phyloP scores from a whole-genome alignment of 31 red algal species.

The Asparagopsis taxiformis region DNA sequence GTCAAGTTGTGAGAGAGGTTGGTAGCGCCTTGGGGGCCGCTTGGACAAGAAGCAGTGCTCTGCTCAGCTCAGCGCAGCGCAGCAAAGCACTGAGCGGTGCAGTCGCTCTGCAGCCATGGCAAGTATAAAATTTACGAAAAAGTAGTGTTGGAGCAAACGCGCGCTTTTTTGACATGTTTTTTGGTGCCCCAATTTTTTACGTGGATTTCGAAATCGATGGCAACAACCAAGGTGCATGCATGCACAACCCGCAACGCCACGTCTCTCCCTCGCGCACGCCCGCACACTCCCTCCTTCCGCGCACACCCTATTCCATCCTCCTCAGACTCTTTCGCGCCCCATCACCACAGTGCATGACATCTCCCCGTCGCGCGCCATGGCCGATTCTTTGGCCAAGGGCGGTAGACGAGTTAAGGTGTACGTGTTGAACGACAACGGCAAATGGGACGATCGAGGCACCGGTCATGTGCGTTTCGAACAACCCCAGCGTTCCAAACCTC shows the following conservation, averaged over 20 bases:
- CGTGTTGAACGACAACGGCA: slow-evolving; percentile 33
- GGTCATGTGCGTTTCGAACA: slow-evolving; percentile 37
- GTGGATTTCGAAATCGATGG: not conserved
- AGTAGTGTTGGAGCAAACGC: too few species aligned
- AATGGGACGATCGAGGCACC: slow-evolving; percentile 66
- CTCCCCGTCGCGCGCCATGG: slow-evolving; percentile 20
- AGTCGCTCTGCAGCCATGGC: too few species aligned
- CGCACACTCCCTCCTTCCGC: not conserved
- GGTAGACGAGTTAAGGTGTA: slow-evolving; percentile 57
- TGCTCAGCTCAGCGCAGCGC: too few species aligned
- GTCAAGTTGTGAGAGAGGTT: too few species aligned
- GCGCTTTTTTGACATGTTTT: too few species aligned
- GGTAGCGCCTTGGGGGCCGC: too few species aligned
- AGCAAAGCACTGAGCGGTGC: too few species aligned
- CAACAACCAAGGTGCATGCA: not conserved
- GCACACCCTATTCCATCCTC: not conserved
- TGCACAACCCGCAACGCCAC: not conserved
- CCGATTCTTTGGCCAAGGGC: slow-evolving; percentile 22
- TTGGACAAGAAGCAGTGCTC: too few species aligned
- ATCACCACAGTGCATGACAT: slow-evolving; percentile 21
- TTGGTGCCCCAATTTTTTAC: too few species aligned
- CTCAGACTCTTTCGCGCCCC: not conserved
- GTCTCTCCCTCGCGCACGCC: not conserved
- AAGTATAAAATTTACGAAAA: too few species aligned
- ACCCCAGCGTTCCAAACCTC: slow-evolving; percentile 13